Base-by-base conservation (phyloP, 2,329 filamentous ascomycete species). In the Colletotrichum shisoi region DNA sequence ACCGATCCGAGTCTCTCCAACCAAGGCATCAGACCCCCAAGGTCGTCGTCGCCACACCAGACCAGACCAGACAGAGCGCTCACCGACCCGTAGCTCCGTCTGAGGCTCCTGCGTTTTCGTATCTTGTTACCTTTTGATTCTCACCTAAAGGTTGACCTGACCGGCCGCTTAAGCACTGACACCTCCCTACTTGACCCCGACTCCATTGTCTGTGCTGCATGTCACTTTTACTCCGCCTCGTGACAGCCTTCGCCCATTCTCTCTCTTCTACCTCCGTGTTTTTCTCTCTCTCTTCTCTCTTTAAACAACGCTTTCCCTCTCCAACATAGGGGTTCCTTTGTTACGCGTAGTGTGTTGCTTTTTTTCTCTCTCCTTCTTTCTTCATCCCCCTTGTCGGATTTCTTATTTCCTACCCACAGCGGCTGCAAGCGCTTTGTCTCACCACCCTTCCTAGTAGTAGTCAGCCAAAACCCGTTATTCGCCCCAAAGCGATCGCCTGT, bases 151-250 rank as follows among this genome's bases (percentile, higher is more conserved):
- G n/a, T 17, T 39, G n/a, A 21, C 42, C 19, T 39, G n/a, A 13
- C 42, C 19, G 45, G 31, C 42, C n/a, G 56, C 42, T 31, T 48
- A 46, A 48, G 56, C 27, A 45, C 54, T 46, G 40, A 7, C 52
- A n/a, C 37, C 9, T 12, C 13, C 44, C 56, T 46, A 39, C 51
- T 12, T n/a, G 19, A 11, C 31, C 19, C 51, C n/a, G n/a, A 27
- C 2, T 8, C 39, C 39, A 9, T 40, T 19, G 59, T 68, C 65
- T 57, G 65, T 68, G 61, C 65, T 65, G 54, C 56, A 65, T 65
- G 62, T 60, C 49, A 51, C 64, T 56, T 67, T 57, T 39, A 40
- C 62, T 68, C 45, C 57, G 57, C 66, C 66, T 44, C 62, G 51
- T 68, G 66, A 68, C 66, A 68, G 57, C 57, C 57, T 56, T 24